A percentile compares a stretch with the other conserved stretches of the same genome.
Evolutionary conservation across 345 rosid genomes (phyloP).

Genomic region (Microcos paniculata): DNA sequence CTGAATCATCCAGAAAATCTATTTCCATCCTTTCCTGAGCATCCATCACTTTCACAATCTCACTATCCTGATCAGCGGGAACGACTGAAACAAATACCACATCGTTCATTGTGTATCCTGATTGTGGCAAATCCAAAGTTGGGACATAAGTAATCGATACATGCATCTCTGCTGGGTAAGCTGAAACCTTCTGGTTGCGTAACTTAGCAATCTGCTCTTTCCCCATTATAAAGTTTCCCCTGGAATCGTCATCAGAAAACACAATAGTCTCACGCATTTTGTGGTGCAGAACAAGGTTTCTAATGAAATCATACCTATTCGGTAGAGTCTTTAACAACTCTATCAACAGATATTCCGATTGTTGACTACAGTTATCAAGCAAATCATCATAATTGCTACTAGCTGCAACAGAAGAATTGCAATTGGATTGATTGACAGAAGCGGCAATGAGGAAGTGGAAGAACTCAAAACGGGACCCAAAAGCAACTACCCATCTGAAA

Average conservation of each 20-base stretch:
- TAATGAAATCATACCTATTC: neutral
- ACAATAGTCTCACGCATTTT: neutral
- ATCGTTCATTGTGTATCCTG: neutral
- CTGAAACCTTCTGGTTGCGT: neutral
- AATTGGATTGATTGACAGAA: too few species aligned
- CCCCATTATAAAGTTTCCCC: neutral
- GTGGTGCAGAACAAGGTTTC: neutral
- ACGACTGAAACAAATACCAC: neutral
- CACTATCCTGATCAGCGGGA: neutral
- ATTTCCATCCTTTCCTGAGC: too few species aligned
- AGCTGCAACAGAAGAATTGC: too few species aligned
- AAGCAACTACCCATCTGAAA: neutral
- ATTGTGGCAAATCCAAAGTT: neutral
- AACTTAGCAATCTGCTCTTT: neutral
- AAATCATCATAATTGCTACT: too few species aligned
- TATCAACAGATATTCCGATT: neutral
- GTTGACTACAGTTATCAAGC: too few species aligned
- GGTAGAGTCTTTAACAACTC: too few species aligned
- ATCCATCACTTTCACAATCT: too few species aligned
- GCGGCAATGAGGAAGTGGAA: too few species aligned
- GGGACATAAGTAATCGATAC: neutral
- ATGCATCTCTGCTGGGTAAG: neutral
- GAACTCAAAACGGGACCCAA: too few species aligned
- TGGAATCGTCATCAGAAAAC: neutral
- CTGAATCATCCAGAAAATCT: too few species aligned